Conservation (phyloP, 805 yeast genomes). For the Starmerella powellii region DNA sequence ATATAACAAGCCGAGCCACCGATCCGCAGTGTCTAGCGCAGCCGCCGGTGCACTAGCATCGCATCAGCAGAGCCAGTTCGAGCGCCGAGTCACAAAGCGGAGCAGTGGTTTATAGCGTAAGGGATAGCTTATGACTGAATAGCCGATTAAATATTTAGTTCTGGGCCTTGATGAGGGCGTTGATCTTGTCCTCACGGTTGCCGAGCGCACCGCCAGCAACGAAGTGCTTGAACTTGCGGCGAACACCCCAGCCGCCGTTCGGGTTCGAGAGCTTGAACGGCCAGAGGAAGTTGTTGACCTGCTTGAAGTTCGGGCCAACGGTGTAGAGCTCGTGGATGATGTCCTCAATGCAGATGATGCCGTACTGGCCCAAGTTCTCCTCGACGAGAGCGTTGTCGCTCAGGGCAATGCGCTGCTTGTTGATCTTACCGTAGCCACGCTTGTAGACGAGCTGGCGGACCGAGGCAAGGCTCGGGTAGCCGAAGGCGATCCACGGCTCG, state of each 20-base stretch:
- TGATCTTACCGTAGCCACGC: conserved; percentile 96
- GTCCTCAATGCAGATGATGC: conserved; percentile 84
- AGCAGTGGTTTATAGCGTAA: no score
- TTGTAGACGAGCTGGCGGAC: conserved; percentile 87
- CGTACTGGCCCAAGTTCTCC: conserved; percentile 81
- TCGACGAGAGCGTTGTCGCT: conserved; percentile 81
- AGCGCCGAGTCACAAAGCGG: no score
- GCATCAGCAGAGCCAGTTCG: no score
- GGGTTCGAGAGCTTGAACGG: conserved; percentile 96
- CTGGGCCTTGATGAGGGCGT: conserved; percentile 87
- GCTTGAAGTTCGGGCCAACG: conserved; percentile 97
- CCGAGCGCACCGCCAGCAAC: conserved; percentile 98
- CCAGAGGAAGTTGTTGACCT: conserved; percentile 96
- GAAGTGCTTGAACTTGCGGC: conserved; percentile 93
- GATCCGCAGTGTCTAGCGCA: no score
- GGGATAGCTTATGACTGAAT: background rate
- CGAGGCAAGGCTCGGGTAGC: conserved; percentile 91
- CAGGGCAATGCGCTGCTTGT: conserved; percentile 89
- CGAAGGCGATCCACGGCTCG: conserved; percentile 95
- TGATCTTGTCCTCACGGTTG: conserved; percentile 94
- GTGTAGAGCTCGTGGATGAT: conserved; percentile 92
- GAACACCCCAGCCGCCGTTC: conserved; percentile 94
- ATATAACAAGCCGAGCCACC: no score
- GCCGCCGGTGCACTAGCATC: no score
- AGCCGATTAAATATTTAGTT: conserved; percentile 40